Evolutionary conservation across 257 asterid species (phyloP), one percentile per base, ranked within the genome.

Genomic region (Verbena officinalis): DNA sequence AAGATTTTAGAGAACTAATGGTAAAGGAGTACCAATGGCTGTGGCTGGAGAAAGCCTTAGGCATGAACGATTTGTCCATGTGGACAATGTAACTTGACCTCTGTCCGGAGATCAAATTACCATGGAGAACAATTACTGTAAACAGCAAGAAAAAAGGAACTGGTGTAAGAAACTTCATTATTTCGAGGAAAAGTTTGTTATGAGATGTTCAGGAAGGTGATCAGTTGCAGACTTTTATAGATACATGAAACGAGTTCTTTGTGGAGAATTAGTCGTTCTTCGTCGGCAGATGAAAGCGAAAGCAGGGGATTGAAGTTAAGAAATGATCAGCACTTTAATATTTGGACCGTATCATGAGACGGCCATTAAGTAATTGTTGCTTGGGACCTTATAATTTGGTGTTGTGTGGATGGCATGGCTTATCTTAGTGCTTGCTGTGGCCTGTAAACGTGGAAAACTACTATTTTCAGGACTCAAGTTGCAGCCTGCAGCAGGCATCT

Each of bases 51-150:
- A 75, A 75, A 0, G 72, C 57, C 43, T 70, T 75, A 0, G 80
- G 80, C 77, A 75, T 75, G 50, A 70, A 39, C 13, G 77, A 58
- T 60, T 75, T 75, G 73, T 70, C 55, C 76, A 75, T 65, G 63
- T 75, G 76, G 56, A 75, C 75, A 19, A 70, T 70, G 21, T 65
- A 60, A 39, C 30, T 65, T 1, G 76, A 65, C 40, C 76, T 70
- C 34, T 70, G 42, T 30, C 71, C 66, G 1, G 62, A 70, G 2
- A 43, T 54, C 4, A 61, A 17, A 31, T 24, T 27, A 17, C 40
- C 73, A 46, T 53, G 42, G 33, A 36, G 11, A 48, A 54, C 17
- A 59, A 45, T 4, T 20, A 65, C 13, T 7, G 70, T 23, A 34
- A 53, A 31, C 2, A 76, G 21, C 30, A 71, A 27, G 7, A 54